phyloP scores from a whole-genome alignment of 306 rosid species.

The Pyrus bretschneideri region DNA sequence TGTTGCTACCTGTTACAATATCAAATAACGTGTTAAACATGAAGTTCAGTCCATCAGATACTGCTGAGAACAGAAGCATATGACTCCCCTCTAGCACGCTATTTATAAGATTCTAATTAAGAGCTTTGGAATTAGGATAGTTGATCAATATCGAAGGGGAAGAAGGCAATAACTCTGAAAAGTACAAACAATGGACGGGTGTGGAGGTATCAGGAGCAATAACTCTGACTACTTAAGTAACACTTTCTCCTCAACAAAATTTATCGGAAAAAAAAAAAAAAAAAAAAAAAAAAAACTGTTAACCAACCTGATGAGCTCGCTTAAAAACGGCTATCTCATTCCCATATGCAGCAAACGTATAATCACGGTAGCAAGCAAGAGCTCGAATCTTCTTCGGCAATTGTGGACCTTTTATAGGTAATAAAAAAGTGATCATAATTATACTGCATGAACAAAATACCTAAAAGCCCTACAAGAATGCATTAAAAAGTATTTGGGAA shows the following conservation, averaged over 20 bases:
- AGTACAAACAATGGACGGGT: neutral
- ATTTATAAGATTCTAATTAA: neutral
- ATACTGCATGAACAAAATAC: neutral
- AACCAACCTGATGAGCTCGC: constrained; percentile 73
- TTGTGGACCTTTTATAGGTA: constrained; percentile 54
- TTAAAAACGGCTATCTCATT: constrained; percentile 61
- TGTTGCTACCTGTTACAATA: constrained; percentile 51
- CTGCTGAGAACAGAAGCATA: neutral
- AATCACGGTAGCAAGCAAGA: constrained; percentile 77
- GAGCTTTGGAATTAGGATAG: neutral
- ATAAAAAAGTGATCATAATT: neutral
- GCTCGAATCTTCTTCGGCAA: constrained; percentile 80
- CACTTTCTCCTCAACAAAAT: neutral
- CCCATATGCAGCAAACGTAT: constrained; percentile 73
- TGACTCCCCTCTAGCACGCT: neutral
- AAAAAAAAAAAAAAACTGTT: neutral
- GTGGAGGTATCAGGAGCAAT: neutral
- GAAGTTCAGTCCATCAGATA: neutral
- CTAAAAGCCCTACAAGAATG: neutral
- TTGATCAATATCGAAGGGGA: neutral
- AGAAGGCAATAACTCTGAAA: neutral
- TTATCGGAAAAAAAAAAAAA: neutral
- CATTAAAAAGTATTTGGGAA: too few relatives aligned
- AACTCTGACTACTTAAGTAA: neutral
- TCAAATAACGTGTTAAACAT: neutral